Evolutionary conservation across 306 rosid genomes (phyloP), one percentile per base, ranked within the genome.

Genomic region (Malus fusca): DNA sequence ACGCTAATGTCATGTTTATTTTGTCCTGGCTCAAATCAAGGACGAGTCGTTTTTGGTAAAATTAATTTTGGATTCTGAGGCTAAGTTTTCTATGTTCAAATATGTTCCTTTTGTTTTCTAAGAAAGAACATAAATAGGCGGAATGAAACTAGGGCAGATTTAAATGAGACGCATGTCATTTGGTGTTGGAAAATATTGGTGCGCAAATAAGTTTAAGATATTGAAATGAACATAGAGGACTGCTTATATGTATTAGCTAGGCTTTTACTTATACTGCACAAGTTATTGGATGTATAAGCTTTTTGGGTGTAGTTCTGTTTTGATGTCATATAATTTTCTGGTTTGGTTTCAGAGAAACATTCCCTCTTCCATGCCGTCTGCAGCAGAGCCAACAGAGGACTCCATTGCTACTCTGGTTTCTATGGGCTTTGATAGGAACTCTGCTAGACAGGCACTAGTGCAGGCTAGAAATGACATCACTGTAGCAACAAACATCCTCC

Each of bases 391-490:
- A 23, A 66, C 89, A 0, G 99, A 96, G 84, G 96, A 86, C 76
- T 79, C 98, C 1, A 89, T 96, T 74, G 85, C 85, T 0, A 96
- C 98, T 15, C 90, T 96, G 22, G 91, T 92, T 46, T 90, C 99
- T 3, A 96, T 96, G 99, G 99, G 99, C 14, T 96, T 96, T 71
- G 98, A 96, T 84, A 87, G 96, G 81, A 82, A 83, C 81, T 82
- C 91, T n/a, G 99, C 98, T 18, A 87, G 97, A 81, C 99, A 96
- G 83, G 99, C 99, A 8, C 88, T 96, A 31, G 87, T 88, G 87
- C 99, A 87, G 69, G 98, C 99, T 17, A 82, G 97, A 85, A 96
- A 96, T 40, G 98, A 96, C 14, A 84, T 96, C 80, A 92, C 88
- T 82, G 77, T 86, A 77, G 99, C 99, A 5, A 92, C 99, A n/a